Evolutionary conservation across 139 green algal species (phyloP).

Genomic region (Volvox africanus): DNA sequence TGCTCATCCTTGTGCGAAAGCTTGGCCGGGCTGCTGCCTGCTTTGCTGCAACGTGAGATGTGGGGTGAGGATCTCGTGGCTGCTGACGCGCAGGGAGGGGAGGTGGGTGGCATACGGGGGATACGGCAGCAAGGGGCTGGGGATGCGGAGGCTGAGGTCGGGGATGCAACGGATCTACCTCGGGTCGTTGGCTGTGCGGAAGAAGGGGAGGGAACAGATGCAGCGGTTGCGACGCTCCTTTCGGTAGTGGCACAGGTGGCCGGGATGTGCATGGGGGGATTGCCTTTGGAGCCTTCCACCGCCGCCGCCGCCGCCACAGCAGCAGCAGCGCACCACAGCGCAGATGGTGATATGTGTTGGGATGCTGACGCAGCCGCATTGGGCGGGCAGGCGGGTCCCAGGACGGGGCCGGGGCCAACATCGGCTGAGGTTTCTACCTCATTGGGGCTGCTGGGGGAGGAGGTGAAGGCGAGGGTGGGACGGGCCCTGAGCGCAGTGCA

Average conservation of each 20-base stretch:
- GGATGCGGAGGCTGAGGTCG: background rate
- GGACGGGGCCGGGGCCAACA: no score
- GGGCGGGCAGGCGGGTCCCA: no score
- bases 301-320: background rate
- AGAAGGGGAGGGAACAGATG: background rate
- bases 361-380: no score
- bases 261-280: background rate
- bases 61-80: background rate
- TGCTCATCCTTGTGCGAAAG: conserved; percentile 13
- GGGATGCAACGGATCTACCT: background rate
- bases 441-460: no score
- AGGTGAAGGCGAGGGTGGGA: no score
- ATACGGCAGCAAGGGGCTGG: background rate
- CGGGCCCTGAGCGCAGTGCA: no score
- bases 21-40: conserved; percentile 15
- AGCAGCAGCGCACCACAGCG: background rate
- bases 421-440: no score
- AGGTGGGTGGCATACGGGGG: background rate
- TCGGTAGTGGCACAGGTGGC: background rate
- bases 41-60: background rate
- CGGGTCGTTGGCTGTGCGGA: background rate
- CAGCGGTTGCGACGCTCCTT: background rate
- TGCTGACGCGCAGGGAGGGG: background rate
- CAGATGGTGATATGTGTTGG: no score
- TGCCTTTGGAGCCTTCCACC: background rate